Conservation (phyloP, 306 rosid species). For the Quercus dentata region DNA sequence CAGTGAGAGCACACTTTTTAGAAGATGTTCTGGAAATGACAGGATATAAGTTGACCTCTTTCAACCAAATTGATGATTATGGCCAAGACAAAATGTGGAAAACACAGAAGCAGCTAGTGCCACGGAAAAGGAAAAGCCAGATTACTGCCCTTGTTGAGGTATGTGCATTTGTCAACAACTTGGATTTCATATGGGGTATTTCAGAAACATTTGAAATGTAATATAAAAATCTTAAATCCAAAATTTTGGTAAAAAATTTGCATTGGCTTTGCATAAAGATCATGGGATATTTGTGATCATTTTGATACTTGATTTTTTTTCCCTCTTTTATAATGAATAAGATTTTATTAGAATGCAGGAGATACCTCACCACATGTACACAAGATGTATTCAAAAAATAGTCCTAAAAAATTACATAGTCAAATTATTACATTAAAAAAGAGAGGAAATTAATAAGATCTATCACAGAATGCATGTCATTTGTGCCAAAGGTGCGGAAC, state of each 20-base stretch:
- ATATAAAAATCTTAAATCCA: background rate
- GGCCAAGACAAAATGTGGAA: constrained; percentile 99
- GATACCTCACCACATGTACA: too few species aligned
- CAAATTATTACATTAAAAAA: too few species aligned
- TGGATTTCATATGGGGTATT: constrained; percentile 2
- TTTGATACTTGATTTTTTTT: background rate
- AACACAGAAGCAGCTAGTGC: constrained; percentile 80
- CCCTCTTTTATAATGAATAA: background rate
- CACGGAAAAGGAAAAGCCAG: constrained; percentile 91
- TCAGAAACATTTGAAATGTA: background rate
- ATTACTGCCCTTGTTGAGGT: constrained; percentile 92
- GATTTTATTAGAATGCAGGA: too few species aligned
- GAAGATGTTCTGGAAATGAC: constrained; percentile 90
- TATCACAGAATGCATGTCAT: too few species aligned
- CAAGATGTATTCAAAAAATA: too few species aligned
- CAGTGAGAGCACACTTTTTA: constrained; percentile 75
- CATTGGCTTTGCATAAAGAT: background rate
- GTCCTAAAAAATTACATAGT: too few species aligned
- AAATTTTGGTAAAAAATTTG: background rate
- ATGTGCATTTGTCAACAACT: constrained; percentile 16
- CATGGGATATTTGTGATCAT: background rate
- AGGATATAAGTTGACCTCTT: constrained; percentile 77
- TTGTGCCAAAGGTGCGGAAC: too few species aligned
- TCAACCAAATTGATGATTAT: constrained; percentile 96
- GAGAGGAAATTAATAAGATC: too few species aligned